Evolutionary conservation across 2,329 filamentous ascomycete genomes (phyloP).

Genomic region (Moelleriella libera): DNA sequence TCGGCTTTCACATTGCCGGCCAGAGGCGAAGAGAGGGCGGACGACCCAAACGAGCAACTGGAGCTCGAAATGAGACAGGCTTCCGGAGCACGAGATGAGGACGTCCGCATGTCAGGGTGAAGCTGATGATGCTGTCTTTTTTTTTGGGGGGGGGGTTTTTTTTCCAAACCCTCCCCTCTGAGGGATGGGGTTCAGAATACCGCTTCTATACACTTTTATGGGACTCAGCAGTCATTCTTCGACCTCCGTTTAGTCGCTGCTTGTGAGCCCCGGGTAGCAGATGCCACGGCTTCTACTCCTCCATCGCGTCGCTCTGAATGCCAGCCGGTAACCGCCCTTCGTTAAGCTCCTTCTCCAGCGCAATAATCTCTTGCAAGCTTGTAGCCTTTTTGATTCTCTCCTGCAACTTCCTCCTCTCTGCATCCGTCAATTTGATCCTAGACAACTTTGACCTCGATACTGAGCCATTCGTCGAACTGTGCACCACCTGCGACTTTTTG

Average conservation of each 20-base stretch:
- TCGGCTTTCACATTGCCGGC: conserved; percentile 8
- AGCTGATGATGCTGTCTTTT: conserved; percentile 15
- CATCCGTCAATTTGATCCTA: conserved; percentile 72
- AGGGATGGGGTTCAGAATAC: no score
- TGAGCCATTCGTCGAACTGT: conserved; percentile 30
- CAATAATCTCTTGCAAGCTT: conserved; percentile 79
- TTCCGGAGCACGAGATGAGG: conserved; percentile 24
- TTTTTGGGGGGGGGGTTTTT: background rate
- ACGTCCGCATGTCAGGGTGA: conserved; percentile 42
- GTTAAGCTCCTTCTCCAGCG: conserved; percentile 79
- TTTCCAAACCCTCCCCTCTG: background rate
- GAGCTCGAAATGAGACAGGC: conserved; percentile 39
- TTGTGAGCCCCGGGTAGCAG: no score
- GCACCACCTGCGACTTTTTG: conserved; percentile 65
- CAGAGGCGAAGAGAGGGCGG: conserved; percentile 12
- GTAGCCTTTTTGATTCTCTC: conserved; percentile 80
- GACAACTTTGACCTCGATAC: conserved; percentile 48
- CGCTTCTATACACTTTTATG: no score
- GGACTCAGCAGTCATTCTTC: no score
- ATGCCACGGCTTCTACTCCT: conserved; percentile 29
- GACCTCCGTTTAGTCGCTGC: no score
- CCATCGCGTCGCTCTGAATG: conserved; percentile 42
- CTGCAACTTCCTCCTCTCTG: conserved; percentile 74
- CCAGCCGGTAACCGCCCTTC: conserved; percentile 74
- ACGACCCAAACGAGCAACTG: conserved; percentile 38